Evolutionary conservation across 768 basidiomycete species (phyloP).

Genomic region (Phaeotremella skinneri): DNA sequence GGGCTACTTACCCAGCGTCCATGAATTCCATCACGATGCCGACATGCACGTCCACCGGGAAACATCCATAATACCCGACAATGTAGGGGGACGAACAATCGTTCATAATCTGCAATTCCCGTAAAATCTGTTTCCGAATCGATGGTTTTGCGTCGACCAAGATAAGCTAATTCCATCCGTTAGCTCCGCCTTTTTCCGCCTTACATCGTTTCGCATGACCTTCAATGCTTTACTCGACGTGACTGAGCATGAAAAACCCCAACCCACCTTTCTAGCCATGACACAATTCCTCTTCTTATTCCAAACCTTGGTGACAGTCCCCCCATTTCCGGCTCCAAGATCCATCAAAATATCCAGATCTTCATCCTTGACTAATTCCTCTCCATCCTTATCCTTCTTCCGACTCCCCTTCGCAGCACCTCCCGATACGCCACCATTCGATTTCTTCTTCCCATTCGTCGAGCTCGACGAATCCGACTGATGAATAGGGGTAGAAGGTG

Average conservation of each 20-base stretch:
- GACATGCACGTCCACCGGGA: slow-evolving; percentile 93
- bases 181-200: not conserved
- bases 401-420: slow-evolving; percentile 22
- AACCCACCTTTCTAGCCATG: slow-evolving; percentile 94
- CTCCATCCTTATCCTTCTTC: slow-evolving; percentile 66
- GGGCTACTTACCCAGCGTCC: slow-evolving; percentile 49
- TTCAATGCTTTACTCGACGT: too few species aligned
- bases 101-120: slow-evolving; percentile 98
- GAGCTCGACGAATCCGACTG: slow-evolving; percentile 9
- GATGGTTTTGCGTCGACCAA: slow-evolving; percentile 66
- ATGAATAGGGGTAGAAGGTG: slow-evolving; percentile 17
- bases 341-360: slow-evolving; percentile 88
- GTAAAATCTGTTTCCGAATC: slow-evolving; percentile 93
- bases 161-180: slow-evolving; percentile 40
- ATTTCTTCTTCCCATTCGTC: slow-evolving; percentile 11
- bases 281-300: slow-evolving; percentile 84
- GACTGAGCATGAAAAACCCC: not conserved
- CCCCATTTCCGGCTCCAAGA: slow-evolving; percentile 93
- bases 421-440: slow-evolving; percentile 10
- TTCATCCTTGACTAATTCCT: slow-evolving; percentile 73
- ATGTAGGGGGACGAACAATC: slow-evolving; percentile 91
- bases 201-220: too few species aligned
- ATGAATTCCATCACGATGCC: slow-evolving; percentile 95
- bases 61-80: slow-evolving; percentile 96
- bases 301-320: slow-evolving; percentile 93